A percentile compares a stretch with the other conserved stretches of the same genome.
Evolutionary conservation across 768 basidiomycete species (phyloP).

Genomic region (Daedalea quercina): DNA sequence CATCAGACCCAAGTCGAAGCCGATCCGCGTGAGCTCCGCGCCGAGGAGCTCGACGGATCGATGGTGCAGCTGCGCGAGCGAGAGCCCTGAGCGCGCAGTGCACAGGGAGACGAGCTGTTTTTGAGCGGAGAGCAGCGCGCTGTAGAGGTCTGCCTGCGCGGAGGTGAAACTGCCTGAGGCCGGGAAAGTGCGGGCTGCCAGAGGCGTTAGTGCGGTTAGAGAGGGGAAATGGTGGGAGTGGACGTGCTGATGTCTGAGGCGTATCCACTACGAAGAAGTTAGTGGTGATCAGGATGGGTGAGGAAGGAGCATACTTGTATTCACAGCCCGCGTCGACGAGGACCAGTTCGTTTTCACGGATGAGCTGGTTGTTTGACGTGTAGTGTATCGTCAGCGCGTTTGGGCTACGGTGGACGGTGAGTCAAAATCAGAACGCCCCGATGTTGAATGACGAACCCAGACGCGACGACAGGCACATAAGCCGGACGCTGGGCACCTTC

Average conservation of each 20-base stretch:
- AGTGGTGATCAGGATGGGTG: not conserved
- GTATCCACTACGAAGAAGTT: constrained; percentile 56
- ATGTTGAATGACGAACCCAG: constrained; percentile 51
- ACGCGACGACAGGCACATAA: constrained; percentile 98
- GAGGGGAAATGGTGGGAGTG: not conserved
- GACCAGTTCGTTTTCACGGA: constrained; percentile 66
- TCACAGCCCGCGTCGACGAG: constrained; percentile 92
- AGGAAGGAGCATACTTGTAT: constrained; percentile 58
- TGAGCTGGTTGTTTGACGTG: constrained; percentile 79
- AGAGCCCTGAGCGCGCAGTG: constrained; percentile 47
- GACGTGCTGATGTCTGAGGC: constrained; percentile 87
- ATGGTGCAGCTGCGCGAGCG: constrained; percentile 72
- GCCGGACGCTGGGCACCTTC: constrained; percentile 80
- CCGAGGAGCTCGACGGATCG: constrained; percentile 60
- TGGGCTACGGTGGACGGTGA: constrained; percentile 36
- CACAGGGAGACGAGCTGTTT: constrained; percentile 60
- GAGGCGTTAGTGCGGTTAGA: not conserved
- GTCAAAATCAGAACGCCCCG: not conserved
- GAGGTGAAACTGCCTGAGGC: constrained; percentile 72
- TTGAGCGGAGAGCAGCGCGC: constrained; percentile 66
- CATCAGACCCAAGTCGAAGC: constrained; percentile 44
- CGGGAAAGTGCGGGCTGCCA: constrained; percentile 79
- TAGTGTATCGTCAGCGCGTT: constrained; percentile 94
- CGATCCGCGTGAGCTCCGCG: constrained; percentile 70
- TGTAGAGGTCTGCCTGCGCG: constrained; percentile 82